A percentile compares a stretch with the other conserved stretches of the same genome.
These are phyloP conservation scores for Suhomyces pyralidae DNA, from an alignment of 805 yeast species.

Conservation along the genomic window DNA sequence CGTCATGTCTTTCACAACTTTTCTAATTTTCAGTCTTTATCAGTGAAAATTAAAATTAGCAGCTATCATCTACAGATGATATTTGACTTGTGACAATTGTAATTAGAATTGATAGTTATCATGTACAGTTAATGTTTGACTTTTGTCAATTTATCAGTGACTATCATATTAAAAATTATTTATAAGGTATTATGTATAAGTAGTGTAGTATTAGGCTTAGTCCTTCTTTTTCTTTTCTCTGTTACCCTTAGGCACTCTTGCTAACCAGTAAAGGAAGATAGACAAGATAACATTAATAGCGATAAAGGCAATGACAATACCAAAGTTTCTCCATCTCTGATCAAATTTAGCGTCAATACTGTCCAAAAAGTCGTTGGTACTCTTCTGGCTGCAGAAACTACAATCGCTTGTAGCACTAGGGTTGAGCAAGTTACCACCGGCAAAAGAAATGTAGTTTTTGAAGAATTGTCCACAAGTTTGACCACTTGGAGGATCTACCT, in stretches of 20 bases:
- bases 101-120: too few relatives aligned
- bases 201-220: background rate
- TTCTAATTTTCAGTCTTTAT: too few relatives aligned
- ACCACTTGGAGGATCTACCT: slow-evolving; percentile 47
- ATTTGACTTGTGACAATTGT: too few relatives aligned
- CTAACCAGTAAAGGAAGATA: slow-evolving; percentile 51
- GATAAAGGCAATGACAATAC: slow-evolving; percentile 44
- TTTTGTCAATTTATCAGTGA: background rate
- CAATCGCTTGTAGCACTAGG: slow-evolving; percentile 49
- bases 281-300: slow-evolving; percentile 32
- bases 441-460: slow-evolving; percentile 34
- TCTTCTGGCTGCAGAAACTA: slow-evolving; percentile 49
- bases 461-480: slow-evolving; percentile 62
- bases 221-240: slow-evolving; percentile 20
- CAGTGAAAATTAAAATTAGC: too few relatives aligned
- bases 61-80: too few relatives aligned
- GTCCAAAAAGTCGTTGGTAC: slow-evolving; percentile 59
- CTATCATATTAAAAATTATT: background rate
- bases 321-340: slow-evolving; percentile 68
- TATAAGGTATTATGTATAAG: background rate
- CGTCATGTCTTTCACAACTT: too few relatives aligned
- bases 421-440: slow-evolving; percentile 57
- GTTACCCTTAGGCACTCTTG: slow-evolving; percentile 70
- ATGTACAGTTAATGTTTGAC: background rate
- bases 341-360: slow-evolving; percentile 39